Conservation (phyloP, 306 rosid genomes). For the Casuarina glauca region DNA sequence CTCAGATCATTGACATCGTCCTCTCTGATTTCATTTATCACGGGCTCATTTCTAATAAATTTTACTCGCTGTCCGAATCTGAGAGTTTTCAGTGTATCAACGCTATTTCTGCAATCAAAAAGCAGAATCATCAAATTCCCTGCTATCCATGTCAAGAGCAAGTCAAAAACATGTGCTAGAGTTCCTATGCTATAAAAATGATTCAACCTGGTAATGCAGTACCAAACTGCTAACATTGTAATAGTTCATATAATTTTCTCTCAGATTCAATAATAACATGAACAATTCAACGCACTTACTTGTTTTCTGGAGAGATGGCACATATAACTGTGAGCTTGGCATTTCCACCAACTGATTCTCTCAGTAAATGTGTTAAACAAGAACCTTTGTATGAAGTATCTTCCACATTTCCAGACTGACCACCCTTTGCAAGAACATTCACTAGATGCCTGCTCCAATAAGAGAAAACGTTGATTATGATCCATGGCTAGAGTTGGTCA, state of each 20-base stretch:
- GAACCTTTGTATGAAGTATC: conserved; percentile 49
- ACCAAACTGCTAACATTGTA: not conserved
- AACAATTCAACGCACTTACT: conserved; percentile 39
- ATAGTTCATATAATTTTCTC: not conserved
- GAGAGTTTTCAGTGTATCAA: conserved; percentile 70
- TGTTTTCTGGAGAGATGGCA: conserved; percentile 66
- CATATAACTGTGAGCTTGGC: conserved; percentile 83
- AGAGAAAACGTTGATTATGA: conserved; percentile 26
- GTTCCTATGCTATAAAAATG: not conserved
- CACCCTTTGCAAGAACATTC: conserved; percentile 56
- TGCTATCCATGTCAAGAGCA: not conserved
- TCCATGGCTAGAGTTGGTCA: not conserved
- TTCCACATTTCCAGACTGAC: conserved; percentile 47
- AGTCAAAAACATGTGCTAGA: not conserved
- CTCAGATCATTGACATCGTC: conserved; percentile 81
- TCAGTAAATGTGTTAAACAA: conserved; percentile 73
- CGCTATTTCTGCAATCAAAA: conserved; percentile 58
- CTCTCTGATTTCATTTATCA: conserved; percentile 84
- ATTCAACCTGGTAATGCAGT: not conserved
- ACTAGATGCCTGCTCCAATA: conserved; percentile 69
- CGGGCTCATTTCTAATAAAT: conserved; percentile 68
- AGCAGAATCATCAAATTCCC: conserved; percentile 8
- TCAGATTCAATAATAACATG: not conserved
- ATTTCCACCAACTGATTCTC: conserved; percentile 89
- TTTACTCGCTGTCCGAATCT: conserved; percentile 88